Evolutionary conservation across 2,329 filamentous ascomycete genomes (phyloP).

Genomic region (Neocatenulostroma microsporum): DNA sequence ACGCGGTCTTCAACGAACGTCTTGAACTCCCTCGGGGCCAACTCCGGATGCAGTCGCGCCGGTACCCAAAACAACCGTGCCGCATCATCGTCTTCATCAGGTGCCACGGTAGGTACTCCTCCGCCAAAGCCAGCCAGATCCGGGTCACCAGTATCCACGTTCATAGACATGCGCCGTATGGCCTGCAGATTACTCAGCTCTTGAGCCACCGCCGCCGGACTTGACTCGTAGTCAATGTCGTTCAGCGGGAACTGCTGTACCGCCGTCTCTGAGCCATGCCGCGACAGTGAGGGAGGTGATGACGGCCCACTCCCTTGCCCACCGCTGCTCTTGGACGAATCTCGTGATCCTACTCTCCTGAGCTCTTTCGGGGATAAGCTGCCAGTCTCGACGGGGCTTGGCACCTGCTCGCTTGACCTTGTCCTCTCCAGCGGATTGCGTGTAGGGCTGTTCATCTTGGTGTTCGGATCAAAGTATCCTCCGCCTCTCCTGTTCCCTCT

Average conservation of each 20-base stretch:
- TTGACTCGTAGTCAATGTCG: conserved; percentile 81
- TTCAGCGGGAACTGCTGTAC: conserved; percentile 58
- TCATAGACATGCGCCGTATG: conserved; percentile 88
- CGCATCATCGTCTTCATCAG: conserved; percentile 79
- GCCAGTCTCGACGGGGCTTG: conserved; percentile 11
- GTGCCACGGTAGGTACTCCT: conserved; percentile 59
- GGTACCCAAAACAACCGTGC: conserved; percentile 93
- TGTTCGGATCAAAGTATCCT: conserved; percentile 19
- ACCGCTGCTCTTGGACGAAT: conserved; percentile 18
- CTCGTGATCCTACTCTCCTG: conserved; percentile 30
- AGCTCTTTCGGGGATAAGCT: conserved; percentile 13
- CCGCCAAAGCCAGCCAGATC: conserved; percentile 65
- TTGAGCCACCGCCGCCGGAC: conserved; percentile 80
- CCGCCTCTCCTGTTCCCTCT: conserved; percentile 19
- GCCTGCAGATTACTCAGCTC: conserved; percentile 89
- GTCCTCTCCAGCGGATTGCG: conserved; percentile 25
- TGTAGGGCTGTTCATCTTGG: conserved; percentile 13
- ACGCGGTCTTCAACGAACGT: conserved; percentile 91
- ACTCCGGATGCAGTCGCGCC: conserved; percentile 83
- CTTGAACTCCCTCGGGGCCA: conserved; percentile 94
- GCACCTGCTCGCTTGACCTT: conserved; percentile 18
- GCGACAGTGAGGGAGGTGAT: conserved; percentile 35
- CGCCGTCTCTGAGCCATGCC: conserved; percentile 29
- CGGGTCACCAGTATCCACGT: conserved; percentile 63
- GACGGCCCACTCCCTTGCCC: conserved; percentile 17